These are phyloP conservation scores for Podaxis carcinomalis DNA, from an alignment of 768 basidiomycete genomes.

Conservation along the genomic window DNA sequence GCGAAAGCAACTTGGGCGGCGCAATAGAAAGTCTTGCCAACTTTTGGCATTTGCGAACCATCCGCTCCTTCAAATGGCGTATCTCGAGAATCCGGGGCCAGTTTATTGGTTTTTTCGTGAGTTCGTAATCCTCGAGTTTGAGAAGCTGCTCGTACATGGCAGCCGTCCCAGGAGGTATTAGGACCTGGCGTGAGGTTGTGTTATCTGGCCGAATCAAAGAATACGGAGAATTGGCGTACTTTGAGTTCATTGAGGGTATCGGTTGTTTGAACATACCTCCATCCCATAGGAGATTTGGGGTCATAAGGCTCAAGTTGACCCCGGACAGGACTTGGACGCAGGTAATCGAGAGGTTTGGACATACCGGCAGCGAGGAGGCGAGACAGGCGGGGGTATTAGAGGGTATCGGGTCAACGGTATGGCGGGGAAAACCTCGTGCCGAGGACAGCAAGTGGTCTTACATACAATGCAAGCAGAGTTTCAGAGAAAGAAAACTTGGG, in stretches of 20 bases:
- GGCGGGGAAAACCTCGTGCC: neutral
- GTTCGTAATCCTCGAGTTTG: slow-evolving; percentile 56
- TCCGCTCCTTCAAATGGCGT: slow-evolving; percentile 74
- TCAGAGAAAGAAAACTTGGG: slow-evolving; percentile 10
- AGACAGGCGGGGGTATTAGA: neutral
- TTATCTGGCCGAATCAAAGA: neutral
- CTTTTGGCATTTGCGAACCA: slow-evolving; percentile 76
- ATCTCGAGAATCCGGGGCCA: slow-evolving; percentile 74
- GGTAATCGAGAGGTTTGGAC: slow-evolving; percentile 44
- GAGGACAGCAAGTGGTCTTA: neutral
- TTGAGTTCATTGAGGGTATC: slow-evolving; percentile 75
- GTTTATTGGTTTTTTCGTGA: slow-evolving; percentile 53
- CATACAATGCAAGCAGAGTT: slow-evolving; percentile 3
- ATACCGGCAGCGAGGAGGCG: slow-evolving; percentile 17
- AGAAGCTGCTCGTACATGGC: slow-evolving; percentile 63
- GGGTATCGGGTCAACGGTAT: neutral
- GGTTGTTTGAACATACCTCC: slow-evolving; percentile 71
- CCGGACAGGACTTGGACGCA: slow-evolving; percentile 62
- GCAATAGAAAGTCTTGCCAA: slow-evolving; percentile 41
- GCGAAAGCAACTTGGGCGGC: slow-evolving; percentile 32
- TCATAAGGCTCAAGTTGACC: slow-evolving; percentile 74
- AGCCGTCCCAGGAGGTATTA: slow-evolving; percentile 65
- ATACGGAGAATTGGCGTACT: slow-evolving; percentile 27
- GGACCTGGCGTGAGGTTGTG: slow-evolving; percentile 37
- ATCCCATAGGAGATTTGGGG: slow-evolving; percentile 48